Percentiles rank a stretch among this genome's conserved stretches.
Evolutionary conservation across 2,329 filamentous ascomycete species (phyloP).

Genomic region (Juglanconis sp.): DNA sequence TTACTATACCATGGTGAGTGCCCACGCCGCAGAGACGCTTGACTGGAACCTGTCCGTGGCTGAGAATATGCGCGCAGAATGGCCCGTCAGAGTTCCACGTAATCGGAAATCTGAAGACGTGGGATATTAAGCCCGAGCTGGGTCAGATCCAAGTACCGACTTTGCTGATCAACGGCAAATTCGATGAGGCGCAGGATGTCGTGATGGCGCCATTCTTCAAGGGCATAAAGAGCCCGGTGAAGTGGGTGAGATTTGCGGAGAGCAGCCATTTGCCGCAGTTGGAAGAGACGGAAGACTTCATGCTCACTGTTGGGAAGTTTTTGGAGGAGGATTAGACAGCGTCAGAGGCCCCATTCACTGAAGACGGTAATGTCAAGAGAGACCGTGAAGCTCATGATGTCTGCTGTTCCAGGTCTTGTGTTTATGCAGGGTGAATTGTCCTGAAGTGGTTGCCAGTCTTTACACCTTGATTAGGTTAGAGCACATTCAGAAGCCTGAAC

Average conservation of each 20-base stretch:
- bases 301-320: neutral
- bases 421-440: too few relatives aligned
- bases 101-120: constrained; percentile 4
- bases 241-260: constrained; percentile 19
- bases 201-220: constrained; percentile 11
- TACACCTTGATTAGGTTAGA: too few relatives aligned
- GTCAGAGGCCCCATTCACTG: neutral
- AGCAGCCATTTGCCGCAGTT: constrained; percentile 14
- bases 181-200: constrained; percentile 17
- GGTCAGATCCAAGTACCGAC: constrained; percentile 7
- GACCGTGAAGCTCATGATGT: neutral
- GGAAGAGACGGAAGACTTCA: constrained; percentile 17
- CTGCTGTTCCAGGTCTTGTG: neutral
- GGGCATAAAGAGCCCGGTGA: constrained; percentile 5
- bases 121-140: constrained; percentile 7
- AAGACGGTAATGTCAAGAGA: neutral
- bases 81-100: constrained; percentile 3
- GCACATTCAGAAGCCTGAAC: too few relatives aligned
- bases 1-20: constrained; percentile 21
- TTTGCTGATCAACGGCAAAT: constrained; percentile 17
- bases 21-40: constrained; percentile 1
- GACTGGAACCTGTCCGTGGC: neutral
- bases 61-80: neutral
- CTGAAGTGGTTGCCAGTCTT: too few relatives aligned
- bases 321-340: neutral